Evolutionary conservation across 2,329 filamentous ascomycete species (phyloP).

Genomic region (Fusarium falciforme): DNA sequence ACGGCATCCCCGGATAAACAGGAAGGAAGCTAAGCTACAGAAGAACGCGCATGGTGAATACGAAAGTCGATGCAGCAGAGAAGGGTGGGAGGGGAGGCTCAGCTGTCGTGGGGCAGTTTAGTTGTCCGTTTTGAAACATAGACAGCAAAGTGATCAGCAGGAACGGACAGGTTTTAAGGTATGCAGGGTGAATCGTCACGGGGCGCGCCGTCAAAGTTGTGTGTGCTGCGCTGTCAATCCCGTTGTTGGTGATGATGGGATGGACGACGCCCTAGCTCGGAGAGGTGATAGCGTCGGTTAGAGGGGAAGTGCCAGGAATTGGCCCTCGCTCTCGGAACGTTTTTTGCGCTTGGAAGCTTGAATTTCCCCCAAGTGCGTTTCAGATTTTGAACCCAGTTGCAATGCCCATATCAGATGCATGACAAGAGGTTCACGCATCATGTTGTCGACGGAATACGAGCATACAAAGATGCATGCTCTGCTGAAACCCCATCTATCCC

Average conservation of each 20-base stretch:
- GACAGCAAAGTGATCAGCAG: background rate
- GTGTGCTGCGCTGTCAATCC: conserved; percentile 5
- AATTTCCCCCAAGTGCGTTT: background rate
- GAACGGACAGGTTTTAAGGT: background rate
- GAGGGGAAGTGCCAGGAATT: conserved; percentile 19
- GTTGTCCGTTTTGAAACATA: conserved; percentile 14
- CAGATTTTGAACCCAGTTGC: background rate
- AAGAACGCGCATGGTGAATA: conserved; percentile 18
- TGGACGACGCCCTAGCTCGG: background rate
- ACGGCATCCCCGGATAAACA: background rate
- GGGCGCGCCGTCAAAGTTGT: background rate
- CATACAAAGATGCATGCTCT: background rate
- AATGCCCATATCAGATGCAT: background rate
- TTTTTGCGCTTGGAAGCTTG: conserved; percentile 12
- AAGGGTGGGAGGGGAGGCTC: conserved; percentile 33
- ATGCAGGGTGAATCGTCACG: background rate
- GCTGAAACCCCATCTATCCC: background rate
- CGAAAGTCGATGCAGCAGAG: conserved; percentile 32
- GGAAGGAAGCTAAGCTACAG: conserved; percentile 10
- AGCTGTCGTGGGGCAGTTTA: conserved; percentile 4
- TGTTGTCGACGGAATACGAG: background rate
- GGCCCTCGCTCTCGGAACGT: conserved; percentile 33
- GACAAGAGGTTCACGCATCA: background rate
- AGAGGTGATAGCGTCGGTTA: background rate
- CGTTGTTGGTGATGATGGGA: background rate